phyloP scores from a whole-genome alignment of 768 basidiomycete genomes.

The Agaricus subrufescens region DNA sequence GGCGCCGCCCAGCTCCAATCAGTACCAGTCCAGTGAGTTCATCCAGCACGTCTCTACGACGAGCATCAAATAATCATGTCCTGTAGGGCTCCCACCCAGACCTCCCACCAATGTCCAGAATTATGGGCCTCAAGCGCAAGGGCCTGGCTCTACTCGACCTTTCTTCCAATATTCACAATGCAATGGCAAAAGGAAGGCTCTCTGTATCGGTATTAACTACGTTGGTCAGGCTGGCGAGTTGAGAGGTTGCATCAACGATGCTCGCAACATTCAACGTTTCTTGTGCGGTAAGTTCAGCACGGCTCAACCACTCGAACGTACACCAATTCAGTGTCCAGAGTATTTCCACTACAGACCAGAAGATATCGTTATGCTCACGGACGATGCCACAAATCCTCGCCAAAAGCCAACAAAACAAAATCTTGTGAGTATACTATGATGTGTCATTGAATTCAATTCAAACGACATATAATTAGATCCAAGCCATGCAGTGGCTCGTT shows the following conservation, averaged over 20 bases:
- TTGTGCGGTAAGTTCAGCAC: constrained; percentile 48
- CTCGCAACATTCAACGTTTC: constrained; percentile 75
- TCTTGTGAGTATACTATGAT: constrained; percentile 47
- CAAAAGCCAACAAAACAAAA: constrained; percentile 74
- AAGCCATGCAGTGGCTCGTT: constrained; percentile 93
- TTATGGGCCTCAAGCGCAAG: constrained; percentile 58
- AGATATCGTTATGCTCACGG: constrained; percentile 85
- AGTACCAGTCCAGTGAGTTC: constrained; percentile 18
- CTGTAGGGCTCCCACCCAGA: constrained; percentile 39
- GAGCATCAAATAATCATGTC: constrained; percentile 10
- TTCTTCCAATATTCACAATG: constrained; percentile 90
- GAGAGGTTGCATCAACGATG: constrained; percentile 90
- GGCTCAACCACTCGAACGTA: background rate
- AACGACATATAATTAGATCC: constrained; percentile 35
- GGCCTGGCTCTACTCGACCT: constrained; percentile 42
- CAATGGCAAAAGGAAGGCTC: constrained; percentile 80
- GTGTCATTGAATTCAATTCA: background rate
- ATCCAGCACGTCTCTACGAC: background rate
- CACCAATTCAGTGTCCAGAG: constrained; percentile 24
- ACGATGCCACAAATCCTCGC: constrained; percentile 60
- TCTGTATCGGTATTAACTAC: constrained; percentile 92
- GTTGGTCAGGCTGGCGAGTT: constrained; percentile 61
- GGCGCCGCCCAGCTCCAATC: constrained; percentile 13
- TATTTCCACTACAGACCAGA: constrained; percentile 64
- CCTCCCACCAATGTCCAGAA: constrained; percentile 56